Conservation (phyloP, 257 asterid species). For the Solanum sparsipilum region DNA sequence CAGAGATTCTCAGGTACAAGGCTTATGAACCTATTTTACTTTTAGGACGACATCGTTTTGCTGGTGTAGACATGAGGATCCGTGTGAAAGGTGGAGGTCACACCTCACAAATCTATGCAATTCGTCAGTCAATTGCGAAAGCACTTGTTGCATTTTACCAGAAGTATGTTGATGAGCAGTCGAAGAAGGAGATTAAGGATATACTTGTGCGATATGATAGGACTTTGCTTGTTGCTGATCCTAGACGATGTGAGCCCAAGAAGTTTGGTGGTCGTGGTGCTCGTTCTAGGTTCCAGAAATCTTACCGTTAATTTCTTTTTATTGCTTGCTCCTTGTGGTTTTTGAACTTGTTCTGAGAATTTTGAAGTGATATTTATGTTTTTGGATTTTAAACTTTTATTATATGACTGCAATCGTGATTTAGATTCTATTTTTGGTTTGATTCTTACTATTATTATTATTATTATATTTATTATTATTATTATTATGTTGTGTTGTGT, state of each 20-base stretch:
- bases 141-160: background rate
- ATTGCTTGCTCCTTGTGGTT: background rate
- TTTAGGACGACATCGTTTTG: background rate
- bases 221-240: background rate
- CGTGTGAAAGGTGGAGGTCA: background rate
- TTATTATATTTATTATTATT: too few relatives aligned
- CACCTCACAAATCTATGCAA: background rate
- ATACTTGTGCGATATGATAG: background rate
- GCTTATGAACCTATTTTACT: background rate
- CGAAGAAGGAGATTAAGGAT: conserved; percentile 2
- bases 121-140: background rate
- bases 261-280: conserved; percentile 4
- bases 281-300: background rate
- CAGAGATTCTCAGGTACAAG: background rate
- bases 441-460: background rate
- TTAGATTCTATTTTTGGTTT: background rate
- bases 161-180: background rate
- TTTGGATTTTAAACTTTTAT: background rate
- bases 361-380: background rate
- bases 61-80: background rate
- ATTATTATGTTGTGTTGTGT: background rate
- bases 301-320: background rate
- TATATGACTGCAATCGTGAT: background rate
- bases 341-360: background rate
- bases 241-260: background rate